Percentiles rank a stretch among this genome's conserved stretches.
These are phyloP conservation scores for Neoboletus magnificus DNA, from an alignment of 768 basidiomycete genomes.

Conservation along the genomic window DNA sequence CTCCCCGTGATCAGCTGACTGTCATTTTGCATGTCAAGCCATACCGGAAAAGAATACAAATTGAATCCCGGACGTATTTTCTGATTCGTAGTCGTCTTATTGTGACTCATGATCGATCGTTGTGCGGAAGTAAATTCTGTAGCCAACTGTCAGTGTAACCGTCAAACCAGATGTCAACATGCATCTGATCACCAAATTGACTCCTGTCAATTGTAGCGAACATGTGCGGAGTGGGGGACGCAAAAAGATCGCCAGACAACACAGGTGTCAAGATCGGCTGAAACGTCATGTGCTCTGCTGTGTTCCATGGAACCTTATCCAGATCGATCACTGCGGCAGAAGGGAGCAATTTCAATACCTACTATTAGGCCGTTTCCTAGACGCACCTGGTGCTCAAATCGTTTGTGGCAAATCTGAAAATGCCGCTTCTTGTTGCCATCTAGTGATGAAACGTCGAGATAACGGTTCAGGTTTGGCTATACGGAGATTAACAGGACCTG, in stretches of 20 bases:
- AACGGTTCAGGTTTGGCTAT: neutral
- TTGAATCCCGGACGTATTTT: neutral
- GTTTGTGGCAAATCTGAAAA: constrained; percentile 1
- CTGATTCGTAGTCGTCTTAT: neutral
- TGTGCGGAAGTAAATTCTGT: constrained; percentile 1
- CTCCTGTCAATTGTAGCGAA: neutral
- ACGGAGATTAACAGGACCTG: constrained; percentile 2
- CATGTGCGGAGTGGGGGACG: neutral
- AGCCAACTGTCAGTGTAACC: neutral
- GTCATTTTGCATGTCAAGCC: neutral
- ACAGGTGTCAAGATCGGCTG: constrained; percentile 2
- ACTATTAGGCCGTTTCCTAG: neutral
- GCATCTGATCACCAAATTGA: constrained; percentile 7
- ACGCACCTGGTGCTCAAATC: neutral
- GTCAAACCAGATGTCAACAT: neutral
- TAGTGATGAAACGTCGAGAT: neutral
- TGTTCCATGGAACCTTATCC: neutral
- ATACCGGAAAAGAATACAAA: neutral
- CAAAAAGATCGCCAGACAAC: neutral
- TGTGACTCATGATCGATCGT: neutral
- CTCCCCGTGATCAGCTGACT: neutral
- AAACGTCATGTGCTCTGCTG: too few relatives aligned
- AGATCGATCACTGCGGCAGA: neutral
- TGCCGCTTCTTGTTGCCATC: neutral
- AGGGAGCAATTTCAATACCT: neutral